Evolutionary conservation across 2,329 filamentous ascomycete genomes (phyloP).

Genomic region (Monascus ruber): DNA sequence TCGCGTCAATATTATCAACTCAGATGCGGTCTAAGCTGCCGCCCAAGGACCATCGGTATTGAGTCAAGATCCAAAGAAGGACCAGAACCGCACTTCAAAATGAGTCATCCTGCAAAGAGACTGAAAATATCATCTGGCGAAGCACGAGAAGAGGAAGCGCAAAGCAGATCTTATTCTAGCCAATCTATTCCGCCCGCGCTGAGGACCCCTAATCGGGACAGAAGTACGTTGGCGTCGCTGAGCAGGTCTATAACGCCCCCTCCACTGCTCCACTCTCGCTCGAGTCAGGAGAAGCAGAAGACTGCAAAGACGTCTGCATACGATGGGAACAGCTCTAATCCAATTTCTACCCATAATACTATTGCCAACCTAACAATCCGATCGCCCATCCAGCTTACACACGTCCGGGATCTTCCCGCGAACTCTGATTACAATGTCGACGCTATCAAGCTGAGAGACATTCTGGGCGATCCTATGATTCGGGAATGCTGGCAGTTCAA

Average conservation of each 20-base stretch:
- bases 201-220: not conserved
- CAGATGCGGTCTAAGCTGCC: no score
- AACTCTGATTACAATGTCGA: constrained; percentile 49
- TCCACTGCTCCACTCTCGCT: constrained; percentile 2
- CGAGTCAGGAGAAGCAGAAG: not conserved
- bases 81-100: not conserved
- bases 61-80: not conserved
- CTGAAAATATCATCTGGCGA: not conserved
- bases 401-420: constrained; percentile 51
- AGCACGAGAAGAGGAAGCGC: no score
- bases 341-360: not conserved
- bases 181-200: no score
- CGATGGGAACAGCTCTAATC: not conserved
- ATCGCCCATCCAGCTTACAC: constrained; percentile 63
- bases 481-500: constrained; percentile 50
- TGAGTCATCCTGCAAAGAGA: constrained; percentile 1
- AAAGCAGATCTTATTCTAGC: no score
- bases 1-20: no score
- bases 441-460: constrained; percentile 52
- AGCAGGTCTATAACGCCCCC: constrained; percentile 20
- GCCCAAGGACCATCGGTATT: no score
- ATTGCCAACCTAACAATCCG: constrained; percentile 17
- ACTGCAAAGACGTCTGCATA: no score
- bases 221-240: constrained; percentile 13
- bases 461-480: constrained; percentile 65